Base-by-base conservation (phyloP, 208 protist species). In the Vickermania ingenoplastis region DNA sequence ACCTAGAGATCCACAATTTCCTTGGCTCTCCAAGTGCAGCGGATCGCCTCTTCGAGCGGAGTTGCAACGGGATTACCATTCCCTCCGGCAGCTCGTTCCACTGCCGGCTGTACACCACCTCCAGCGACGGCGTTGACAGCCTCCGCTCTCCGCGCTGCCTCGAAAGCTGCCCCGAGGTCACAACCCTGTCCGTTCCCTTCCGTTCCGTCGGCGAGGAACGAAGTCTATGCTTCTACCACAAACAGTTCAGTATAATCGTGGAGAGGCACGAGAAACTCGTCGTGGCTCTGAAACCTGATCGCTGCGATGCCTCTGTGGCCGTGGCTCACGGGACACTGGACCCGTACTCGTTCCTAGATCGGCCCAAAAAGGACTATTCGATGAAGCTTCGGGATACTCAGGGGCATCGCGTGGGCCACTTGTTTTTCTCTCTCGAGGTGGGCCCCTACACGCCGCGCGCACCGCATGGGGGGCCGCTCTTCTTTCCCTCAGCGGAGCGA, bases 261-360 rank as follows among this genome's bases (percentile, higher is more conserved):
- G n/a, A n/a, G n/a, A n/a, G n/a, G n/a, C n/a, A n/a, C n/a, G n/a
- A n/a, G n/a, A n/a, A n/a, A n/a, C n/a, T n/a, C n/a, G n/a, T n/a
- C n/a, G n/a, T n/a, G n/a, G n/a, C n/a, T n/a, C n/a, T n/a, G n/a
- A n/a, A n/a, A n/a, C n/a, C n/a, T n/a, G n/a, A n/a, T n/a, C n/a
- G n/a, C n/a, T n/a, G n/a, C n/a, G n/a, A n/a, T n/a, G n/a, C n/a
- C n/a, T n/a, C n/a, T n/a, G n/a, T n/a, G n/a, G n/a, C 86, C 7
- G 62, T 95, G n/a, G 85, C 89, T 21, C 85, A 87, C 65, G 82
- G 85, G 25, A 83, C 79, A 2, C 68, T 95, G 0, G 83, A 95
- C 53, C 80, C 85, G 1, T 31, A 52, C 1, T 78, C 77, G 11
- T 95, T 80, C 62, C 57, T 77, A 59, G 82, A 79, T 11, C 81